A percentile compares a stretch with the other conserved stretches of the same genome.
phyloP scores from a whole-genome alignment of 2,329 filamentous ascomycete species.

The Emmonsia crescens region DNA sequence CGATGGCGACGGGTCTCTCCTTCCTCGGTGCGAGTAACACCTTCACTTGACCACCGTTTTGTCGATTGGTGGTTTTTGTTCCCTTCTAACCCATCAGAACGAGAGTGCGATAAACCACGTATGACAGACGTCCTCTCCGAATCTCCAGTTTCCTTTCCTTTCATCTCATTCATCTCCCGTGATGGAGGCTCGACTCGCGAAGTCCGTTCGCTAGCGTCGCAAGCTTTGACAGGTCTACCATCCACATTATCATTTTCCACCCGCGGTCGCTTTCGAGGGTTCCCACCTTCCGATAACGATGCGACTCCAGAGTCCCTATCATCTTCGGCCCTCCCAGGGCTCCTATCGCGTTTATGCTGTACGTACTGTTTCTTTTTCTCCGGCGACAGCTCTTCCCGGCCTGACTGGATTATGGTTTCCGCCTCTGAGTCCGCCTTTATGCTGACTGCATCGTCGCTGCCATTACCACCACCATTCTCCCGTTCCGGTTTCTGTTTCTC shows the following conservation, averaged over 20 bases:
- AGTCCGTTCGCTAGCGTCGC: conserved; percentile 17
- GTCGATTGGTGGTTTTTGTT: conserved; percentile 19
- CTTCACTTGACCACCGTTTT: conserved; percentile 31
- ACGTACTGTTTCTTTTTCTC: conserved; percentile 36
- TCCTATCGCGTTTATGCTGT: conserved; percentile 23
- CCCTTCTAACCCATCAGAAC: conserved; percentile 10
- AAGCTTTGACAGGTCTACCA: conserved; percentile 15
- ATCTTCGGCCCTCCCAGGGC: conserved; percentile 13
- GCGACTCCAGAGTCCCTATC: conserved; percentile 7
- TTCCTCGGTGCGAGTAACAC: conserved; percentile 14
- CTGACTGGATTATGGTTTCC: conserved; percentile 40
- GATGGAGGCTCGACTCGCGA: conserved; percentile 20
- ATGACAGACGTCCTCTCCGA: conserved; percentile 17
- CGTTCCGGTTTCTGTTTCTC: conserved; percentile 2
- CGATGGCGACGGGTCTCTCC: conserved; percentile 15
- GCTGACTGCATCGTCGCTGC: conserved; percentile 22
- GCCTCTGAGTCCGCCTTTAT: conserved; percentile 39
- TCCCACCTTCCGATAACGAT: conserved; percentile 17
- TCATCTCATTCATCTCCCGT: conserved; percentile 27
- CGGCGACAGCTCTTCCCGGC: conserved; percentile 35
- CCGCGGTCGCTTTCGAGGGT: conserved; percentile 23
- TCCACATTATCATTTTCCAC: conserved; percentile 19
- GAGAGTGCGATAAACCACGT: conserved; percentile 14
- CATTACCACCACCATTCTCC: conserved; percentile 7
- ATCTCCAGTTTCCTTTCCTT: conserved; percentile 28